Conservation (phyloP, 805 yeast genomes). For the Kodamaea neixiangensis region DNA sequence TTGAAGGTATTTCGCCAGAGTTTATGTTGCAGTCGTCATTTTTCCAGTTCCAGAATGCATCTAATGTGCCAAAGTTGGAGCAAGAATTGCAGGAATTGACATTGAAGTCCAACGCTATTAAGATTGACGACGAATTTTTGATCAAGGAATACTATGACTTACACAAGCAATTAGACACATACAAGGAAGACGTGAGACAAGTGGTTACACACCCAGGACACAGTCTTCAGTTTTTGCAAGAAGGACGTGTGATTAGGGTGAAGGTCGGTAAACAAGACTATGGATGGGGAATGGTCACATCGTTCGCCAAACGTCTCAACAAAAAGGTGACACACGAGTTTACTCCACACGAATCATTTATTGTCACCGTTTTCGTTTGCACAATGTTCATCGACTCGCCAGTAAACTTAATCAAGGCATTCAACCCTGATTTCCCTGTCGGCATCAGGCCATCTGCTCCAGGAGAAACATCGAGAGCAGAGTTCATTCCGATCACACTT, state of each 20-base stretch:
- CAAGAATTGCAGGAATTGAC: constrained; percentile 58
- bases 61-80: constrained; percentile 86
- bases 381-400: constrained; percentile 83
- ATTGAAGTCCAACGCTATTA: constrained; percentile 47
- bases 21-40: constrained; percentile 94
- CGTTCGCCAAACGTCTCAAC: constrained; percentile 67
- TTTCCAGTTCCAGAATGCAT: constrained; percentile 91
- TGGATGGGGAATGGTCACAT: constrained; percentile 95
- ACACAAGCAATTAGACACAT: constrained; percentile 66
- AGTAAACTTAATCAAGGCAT: constrained; percentile 73
- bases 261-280: constrained; percentile 63
- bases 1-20: constrained; percentile 97
- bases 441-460: constrained; percentile 83
- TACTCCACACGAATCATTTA: constrained; percentile 85
- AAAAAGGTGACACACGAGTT: constrained; percentile 60
- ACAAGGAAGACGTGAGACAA: constrained; percentile 73
- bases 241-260: constrained; percentile 81
- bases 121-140: constrained; percentile 62
- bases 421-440: constrained; percentile 76
- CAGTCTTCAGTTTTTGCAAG: constrained; percentile 77
- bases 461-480: constrained; percentile 72
- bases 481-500: constrained; percentile 82
- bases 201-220: constrained; percentile 92
- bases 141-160: constrained; percentile 84
- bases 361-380: constrained; percentile 81